Percentiles rank a stretch among this genome's conserved stretches.
Evolutionary conservation across 805 yeast species (phyloP).

Genomic region (Brettanomyces naardenensis): DNA sequence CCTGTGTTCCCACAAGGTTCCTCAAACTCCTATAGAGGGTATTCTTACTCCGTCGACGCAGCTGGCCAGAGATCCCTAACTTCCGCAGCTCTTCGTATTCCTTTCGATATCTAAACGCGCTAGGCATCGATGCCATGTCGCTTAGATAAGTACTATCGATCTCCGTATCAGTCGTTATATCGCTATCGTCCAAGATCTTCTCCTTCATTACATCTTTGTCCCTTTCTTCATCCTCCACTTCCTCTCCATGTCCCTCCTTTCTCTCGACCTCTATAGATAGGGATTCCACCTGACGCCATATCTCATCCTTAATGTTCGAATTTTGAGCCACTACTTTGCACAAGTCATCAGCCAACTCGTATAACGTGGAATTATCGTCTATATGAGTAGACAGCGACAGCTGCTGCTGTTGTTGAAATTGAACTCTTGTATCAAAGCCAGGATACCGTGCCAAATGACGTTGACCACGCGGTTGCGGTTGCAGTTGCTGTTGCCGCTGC

Average conservation of each 20-base stretch:
- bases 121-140: background rate
- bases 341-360: conserved; percentile 17
- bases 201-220: no score
- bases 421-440: background rate
- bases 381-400: conserved; percentile 1
- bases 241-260: background rate
- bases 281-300: conserved; percentile 20
- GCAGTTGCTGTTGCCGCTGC: background rate
- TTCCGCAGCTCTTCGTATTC: conserved; percentile 1
- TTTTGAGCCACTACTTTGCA: conserved; percentile 13
- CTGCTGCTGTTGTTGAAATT: conserved; percentile 4
- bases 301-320: conserved; percentile 14
- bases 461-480: background rate
- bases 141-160: background rate
- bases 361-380: conserved; percentile 7
- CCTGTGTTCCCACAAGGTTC: background rate
- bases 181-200: background rate
- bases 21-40: background rate
- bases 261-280: conserved; percentile 8
- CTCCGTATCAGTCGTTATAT: background rate
- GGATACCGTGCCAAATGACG: background rate
- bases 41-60: background rate
- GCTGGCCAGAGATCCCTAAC: background rate
- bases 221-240: no score
- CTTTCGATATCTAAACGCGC: conserved; percentile 5